Conservation (phyloP, 2,329 filamentous ascomycete genomes). For the Alternaria triticina region DNA sequence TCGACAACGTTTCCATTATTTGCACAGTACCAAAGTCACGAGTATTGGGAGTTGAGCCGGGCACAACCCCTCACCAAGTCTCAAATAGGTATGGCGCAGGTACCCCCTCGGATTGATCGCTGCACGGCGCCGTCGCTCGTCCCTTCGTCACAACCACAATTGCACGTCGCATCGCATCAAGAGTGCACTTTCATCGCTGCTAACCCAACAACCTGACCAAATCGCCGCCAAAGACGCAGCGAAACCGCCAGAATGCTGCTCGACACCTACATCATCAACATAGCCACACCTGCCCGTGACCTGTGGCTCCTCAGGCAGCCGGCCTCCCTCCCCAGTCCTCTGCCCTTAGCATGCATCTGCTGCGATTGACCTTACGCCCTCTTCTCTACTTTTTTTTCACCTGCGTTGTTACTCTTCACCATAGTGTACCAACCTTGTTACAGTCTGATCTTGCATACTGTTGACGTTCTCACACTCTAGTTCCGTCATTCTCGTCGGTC, state of each 20-base stretch:
- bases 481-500: constrained; percentile 10
- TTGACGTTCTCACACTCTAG: neutral
- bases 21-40: constrained; percentile 11
- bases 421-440: neutral
- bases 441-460: constrained; percentile 1
- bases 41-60: constrained; percentile 7
- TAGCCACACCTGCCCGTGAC: constrained; percentile 34
- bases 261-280: constrained; percentile 28
- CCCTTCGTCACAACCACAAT: constrained; percentile 26
- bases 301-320: constrained; percentile 33
- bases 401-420: constrained; percentile 8
- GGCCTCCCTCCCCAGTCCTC: constrained; percentile 27
- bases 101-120: constrained; percentile 25
- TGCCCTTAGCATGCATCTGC: constrained; percentile 18
- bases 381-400: constrained; percentile 14
- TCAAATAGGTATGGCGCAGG: constrained; percentile 29
- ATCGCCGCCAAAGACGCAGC: constrained; percentile 27
- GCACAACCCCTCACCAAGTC: constrained; percentile 11
- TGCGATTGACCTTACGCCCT: constrained; percentile 17
- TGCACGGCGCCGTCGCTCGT: constrained; percentile 28
- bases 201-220: constrained; percentile 30
- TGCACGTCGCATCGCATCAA: constrained; percentile 22
- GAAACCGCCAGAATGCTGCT: constrained; percentile 20
- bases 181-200: constrained; percentile 32
- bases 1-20: neutral